A percentile compares a stretch with the other conserved stretches of the same genome.
phyloP scores from a whole-genome alignment of 2,329 filamentous ascomycete genomes.

The Penicillium sp. region DNA sequence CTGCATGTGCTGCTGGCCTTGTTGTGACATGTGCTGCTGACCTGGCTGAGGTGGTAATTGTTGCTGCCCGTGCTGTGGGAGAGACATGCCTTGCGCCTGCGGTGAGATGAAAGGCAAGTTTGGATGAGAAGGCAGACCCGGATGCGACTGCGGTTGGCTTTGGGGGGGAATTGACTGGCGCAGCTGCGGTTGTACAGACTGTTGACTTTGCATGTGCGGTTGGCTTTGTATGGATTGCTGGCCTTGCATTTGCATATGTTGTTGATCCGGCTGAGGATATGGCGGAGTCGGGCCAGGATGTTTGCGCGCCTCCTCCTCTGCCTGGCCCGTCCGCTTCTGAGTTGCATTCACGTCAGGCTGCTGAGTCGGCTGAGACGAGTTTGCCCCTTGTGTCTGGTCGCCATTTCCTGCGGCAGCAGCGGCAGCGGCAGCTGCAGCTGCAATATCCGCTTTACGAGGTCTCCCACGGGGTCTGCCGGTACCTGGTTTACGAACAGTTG shows the following conservation, averaged over 20 bases:
- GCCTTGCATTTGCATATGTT: slow-evolving; percentile 5
- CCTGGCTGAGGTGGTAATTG: slow-evolving; percentile 13
- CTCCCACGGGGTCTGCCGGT: slow-evolving; percentile 39
- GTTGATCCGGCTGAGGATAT: slow-evolving; percentile 20
- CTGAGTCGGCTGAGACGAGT: slow-evolving; percentile 11
- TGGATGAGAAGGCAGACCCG: not conserved
- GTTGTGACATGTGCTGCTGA: slow-evolving; percentile 13
- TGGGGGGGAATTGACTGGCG: slow-evolving; percentile 17
- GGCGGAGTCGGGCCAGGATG: slow-evolving; percentile 24
- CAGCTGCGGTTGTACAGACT: slow-evolving; percentile 15
- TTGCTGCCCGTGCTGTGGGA: slow-evolving; percentile 18
- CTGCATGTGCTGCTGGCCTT: not conserved
- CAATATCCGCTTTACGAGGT: slow-evolving; percentile 39
- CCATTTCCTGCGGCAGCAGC: slow-evolving; percentile 28
- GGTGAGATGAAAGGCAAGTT: not conserved
- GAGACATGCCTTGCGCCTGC: slow-evolving; percentile 18
- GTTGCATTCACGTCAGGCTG: slow-evolving; percentile 10
- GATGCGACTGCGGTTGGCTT: slow-evolving; percentile 4
- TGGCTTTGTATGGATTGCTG: slow-evolving; percentile 1
- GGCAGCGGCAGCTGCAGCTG: slow-evolving; percentile 29
- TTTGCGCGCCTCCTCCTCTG: slow-evolving; percentile 23
- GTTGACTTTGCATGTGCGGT: slow-evolving; percentile 5
- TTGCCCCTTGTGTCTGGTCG: slow-evolving; percentile 19
- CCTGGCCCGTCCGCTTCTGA: slow-evolving; percentile 14
- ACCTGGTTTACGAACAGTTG: slow-evolving; percentile 24